Evolutionary conservation across 2,329 filamentous ascomycete genomes (phyloP).

Genomic region (Alternaria viburni): DNA sequence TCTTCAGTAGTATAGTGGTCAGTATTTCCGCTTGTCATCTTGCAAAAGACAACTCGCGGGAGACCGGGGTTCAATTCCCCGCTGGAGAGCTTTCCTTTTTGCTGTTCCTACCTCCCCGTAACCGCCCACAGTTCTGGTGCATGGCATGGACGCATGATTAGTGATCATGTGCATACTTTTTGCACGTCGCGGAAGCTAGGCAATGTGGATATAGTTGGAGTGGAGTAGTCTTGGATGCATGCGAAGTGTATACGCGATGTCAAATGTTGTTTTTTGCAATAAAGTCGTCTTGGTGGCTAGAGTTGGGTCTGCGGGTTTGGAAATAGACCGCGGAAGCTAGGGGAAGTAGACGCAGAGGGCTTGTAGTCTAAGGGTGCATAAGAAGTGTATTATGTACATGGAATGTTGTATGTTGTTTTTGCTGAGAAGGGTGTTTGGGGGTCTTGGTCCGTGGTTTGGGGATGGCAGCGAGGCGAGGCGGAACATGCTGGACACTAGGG

Average conservation of each 20-base stretch:
- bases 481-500: not conserved
- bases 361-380: not conserved
- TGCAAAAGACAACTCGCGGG: not conserved
- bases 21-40: constrained; percentile 2
- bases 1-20: constrained; percentile 5
- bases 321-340: not conserved
- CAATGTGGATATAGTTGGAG: not conserved
- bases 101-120: not conserved
- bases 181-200: not conserved
- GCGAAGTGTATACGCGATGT: not conserved
- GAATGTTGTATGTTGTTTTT: no score
- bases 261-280: not conserved
- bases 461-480: not conserved
- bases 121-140: not conserved
- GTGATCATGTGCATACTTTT: not conserved
- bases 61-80: constrained; percentile 1
- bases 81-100: not conserved
- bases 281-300: not conserved
- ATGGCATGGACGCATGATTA: not conserved
- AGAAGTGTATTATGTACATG: no score
- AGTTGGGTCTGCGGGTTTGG: not conserved
- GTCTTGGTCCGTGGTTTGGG: not conserved
- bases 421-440: not conserved
- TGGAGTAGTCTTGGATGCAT: not conserved
- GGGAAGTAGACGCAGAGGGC: not conserved